Evolutionary conservation across 768 basidiomycete genomes (phyloP).

Genomic region (Xerocomus brunneocitrinus): DNA sequence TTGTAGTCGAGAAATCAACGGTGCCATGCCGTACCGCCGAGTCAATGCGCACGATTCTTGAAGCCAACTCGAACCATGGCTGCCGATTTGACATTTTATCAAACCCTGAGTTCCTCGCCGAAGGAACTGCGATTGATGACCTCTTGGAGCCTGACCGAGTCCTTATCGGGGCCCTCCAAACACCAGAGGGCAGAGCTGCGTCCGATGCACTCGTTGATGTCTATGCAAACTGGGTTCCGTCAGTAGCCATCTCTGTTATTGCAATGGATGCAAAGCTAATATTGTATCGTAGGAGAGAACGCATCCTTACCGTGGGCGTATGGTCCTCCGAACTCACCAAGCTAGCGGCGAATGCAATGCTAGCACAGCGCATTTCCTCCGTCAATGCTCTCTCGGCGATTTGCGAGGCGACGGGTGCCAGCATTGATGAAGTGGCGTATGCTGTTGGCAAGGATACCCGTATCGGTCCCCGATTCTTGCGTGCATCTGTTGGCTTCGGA

Average conservation of each 20-base stretch:
- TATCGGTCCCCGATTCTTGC: constrained; percentile 92
- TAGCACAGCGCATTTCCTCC: constrained; percentile 98
- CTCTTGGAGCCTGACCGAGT: constrained; percentile 91
- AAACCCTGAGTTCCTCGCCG: constrained; percentile 98
- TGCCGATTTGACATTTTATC: constrained; percentile 96
- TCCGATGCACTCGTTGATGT: constrained; percentile 72
- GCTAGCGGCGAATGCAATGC: constrained; percentile 98
- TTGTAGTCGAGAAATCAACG: constrained; percentile 99
- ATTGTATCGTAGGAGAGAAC: constrained; percentile 46
- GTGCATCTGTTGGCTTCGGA: constrained; percentile 93
- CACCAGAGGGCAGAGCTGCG: constrained; percentile 77
- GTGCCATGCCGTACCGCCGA: constrained; percentile 98
- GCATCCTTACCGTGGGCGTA: constrained; percentile 89
- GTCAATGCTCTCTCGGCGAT: constrained; percentile 98
- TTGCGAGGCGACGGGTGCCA: constrained; percentile 97
- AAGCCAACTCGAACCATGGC: constrained; percentile 92
- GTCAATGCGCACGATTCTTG: constrained; percentile 98
- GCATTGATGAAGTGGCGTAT: constrained; percentile 95
- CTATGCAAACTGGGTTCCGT: constrained; percentile 97
- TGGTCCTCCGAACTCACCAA: constrained; percentile 99
- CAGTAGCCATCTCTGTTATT: constrained; percentile 32
- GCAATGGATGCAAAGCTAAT: background rate
- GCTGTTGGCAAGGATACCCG: constrained; percentile 93
- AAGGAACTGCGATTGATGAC: constrained; percentile 93
- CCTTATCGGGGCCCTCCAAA: constrained; percentile 93